Conservation (phyloP, 1,139 yeast species). For the Maudiozyma humilis region DNA sequence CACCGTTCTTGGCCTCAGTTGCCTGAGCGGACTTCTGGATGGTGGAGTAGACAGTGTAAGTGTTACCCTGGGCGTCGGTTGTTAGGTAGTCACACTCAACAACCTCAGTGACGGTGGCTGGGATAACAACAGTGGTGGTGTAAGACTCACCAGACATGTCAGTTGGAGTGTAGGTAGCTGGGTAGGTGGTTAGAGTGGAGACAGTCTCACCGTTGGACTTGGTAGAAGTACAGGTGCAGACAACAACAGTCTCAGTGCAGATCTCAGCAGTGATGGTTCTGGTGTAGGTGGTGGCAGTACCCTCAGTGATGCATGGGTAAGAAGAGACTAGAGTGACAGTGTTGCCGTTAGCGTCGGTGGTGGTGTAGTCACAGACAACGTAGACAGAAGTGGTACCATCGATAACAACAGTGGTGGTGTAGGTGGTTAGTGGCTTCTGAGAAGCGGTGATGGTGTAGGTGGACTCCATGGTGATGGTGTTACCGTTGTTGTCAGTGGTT, state of each 20-base stretch:
- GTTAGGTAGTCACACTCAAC: conserved; percentile 5
- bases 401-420: conserved; percentile 7
- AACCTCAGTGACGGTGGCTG: conserved; percentile 6
- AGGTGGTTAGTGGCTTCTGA: conserved; percentile 2
- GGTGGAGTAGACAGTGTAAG: conserved; percentile 2
- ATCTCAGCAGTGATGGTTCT: conserved; percentile 5
- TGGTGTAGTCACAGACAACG: conserved; percentile 5
- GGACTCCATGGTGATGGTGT: conserved; percentile 4
- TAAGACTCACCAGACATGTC: conserved; percentile 8
- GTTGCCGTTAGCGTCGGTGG: conserved; percentile 6
- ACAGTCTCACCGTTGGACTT: conserved; percentile 8
- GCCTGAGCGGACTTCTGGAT: neutral
- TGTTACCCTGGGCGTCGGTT: conserved; percentile 4
- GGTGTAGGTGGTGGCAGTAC: conserved; percentile 5
- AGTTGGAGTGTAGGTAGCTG: conserved; percentile 7
- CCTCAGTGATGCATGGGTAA: conserved; percentile 5
- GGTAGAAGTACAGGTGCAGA: conserved; percentile 5
- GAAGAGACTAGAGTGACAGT: conserved; percentile 4
- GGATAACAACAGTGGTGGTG: conserved; percentile 6
- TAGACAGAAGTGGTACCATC: conserved; percentile 7
- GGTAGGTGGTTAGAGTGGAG: conserved; percentile 4
- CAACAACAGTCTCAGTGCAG: conserved; percentile 4
- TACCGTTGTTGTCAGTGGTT: conserved; percentile 5
- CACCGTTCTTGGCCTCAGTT: neutral
- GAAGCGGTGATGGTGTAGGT: conserved; percentile 2